Percentiles rank a stretch among this genome's conserved stretches.
Evolutionary conservation across 352 stramenopile genomes (phyloP).

Genomic region (Pythium pyrilobum): DNA sequence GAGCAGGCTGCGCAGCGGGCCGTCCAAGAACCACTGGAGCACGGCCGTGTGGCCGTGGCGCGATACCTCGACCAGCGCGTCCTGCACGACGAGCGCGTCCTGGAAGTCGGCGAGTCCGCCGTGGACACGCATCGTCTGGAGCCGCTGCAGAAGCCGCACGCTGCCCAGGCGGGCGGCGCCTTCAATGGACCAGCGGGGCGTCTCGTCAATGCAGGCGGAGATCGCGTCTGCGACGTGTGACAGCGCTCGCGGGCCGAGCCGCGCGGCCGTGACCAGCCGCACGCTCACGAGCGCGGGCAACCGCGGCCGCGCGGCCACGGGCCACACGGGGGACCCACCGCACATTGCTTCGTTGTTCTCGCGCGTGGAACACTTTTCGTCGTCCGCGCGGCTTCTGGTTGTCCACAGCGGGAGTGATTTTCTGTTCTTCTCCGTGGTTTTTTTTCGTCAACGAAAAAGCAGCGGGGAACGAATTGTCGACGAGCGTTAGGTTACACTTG

Average conservation of each 20-base stretch:
- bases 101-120: slow-evolving; percentile 1
- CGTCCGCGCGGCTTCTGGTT: too few relatives aligned
- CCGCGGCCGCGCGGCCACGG: not conserved
- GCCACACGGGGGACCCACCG: not conserved
- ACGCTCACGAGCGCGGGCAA: slow-evolving; percentile 2
- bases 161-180: slow-evolving; percentile 5
- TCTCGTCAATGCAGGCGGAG: not conserved
- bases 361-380: not conserved
- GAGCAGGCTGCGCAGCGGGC: not conserved
- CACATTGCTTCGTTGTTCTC: not conserved
- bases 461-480: not conserved
- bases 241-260: not conserved
- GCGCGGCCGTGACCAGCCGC: not conserved
- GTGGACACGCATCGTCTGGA: not conserved
- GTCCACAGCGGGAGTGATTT: not conserved
- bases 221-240: slow-evolving; percentile 4
- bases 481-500: slow-evolving; percentile 3
- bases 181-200: not conserved
- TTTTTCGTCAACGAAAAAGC: not conserved
- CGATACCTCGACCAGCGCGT: not conserved
- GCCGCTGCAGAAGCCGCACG: slow-evolving; percentile 9
- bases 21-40: slow-evolving; percentile 1
- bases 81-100: slow-evolving; percentile 4
- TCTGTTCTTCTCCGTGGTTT: too few relatives aligned
- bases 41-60: slow-evolving; percentile 1